Conservation (phyloP, 2,329 filamentous ascomycete species). For the Epichloe typhina region DNA sequence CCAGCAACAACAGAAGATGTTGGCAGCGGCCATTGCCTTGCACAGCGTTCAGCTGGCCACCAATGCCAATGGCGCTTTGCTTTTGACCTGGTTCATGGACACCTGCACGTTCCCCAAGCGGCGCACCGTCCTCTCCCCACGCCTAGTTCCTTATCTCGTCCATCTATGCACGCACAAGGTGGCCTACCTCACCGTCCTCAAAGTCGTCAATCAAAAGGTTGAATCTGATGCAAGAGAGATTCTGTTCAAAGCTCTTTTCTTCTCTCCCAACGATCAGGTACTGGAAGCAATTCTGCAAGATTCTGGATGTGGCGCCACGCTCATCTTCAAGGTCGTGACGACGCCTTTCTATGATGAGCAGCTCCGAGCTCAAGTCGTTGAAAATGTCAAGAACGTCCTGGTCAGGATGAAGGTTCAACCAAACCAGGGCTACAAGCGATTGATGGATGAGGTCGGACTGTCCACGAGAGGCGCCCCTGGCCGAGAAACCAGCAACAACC, state of each 20-base stretch:
- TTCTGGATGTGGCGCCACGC: slow-evolving; percentile 79
- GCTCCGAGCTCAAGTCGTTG: slow-evolving; percentile 75
- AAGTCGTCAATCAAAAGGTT: slow-evolving; percentile 95
- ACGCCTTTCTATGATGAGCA: slow-evolving; percentile 94
- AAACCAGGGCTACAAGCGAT: slow-evolving; percentile 88
- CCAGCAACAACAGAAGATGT: slow-evolving; percentile 89
- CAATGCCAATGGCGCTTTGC: slow-evolving; percentile 84
- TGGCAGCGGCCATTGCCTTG: slow-evolving; percentile 87
- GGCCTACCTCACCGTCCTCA: slow-evolving; percentile 89
- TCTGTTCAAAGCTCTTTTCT: slow-evolving; percentile 84
- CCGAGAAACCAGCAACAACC: slow-evolving; percentile 30
- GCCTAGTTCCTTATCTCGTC: slow-evolving; percentile 83
- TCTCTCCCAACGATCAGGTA: slow-evolving; percentile 72
- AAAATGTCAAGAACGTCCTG: slow-evolving; percentile 83
- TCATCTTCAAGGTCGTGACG: slow-evolving; percentile 97
- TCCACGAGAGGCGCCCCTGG: slow-evolving; percentile 47
- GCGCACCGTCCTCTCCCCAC: slow-evolving; percentile 80
- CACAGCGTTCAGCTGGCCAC: slow-evolving; percentile 94
- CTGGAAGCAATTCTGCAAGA: slow-evolving; percentile 85
- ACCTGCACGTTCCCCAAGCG: slow-evolving; percentile 92
- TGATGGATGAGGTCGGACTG: slow-evolving; percentile 96
- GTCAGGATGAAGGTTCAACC: slow-evolving; percentile 85
- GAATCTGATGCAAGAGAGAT: slow-evolving; percentile 85
- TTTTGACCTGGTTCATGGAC: slow-evolving; percentile 95
- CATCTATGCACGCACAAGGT: slow-evolving; percentile 98